phyloP scores from a whole-genome alignment of 2,329 filamentous ascomycete species.

The Xylariaceae sp. region DNA sequence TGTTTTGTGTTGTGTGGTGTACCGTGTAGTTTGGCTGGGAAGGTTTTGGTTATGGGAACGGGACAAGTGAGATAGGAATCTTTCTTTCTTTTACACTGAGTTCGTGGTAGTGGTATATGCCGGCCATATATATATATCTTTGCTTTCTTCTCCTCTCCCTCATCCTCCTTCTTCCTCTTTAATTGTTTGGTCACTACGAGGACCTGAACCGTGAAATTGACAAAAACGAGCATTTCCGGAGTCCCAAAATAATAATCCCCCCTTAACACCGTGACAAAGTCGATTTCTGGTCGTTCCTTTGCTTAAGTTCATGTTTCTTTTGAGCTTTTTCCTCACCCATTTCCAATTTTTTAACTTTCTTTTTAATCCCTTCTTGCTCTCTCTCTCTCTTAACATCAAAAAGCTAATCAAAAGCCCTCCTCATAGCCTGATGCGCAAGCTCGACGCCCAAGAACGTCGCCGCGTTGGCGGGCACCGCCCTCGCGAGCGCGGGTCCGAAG shows the following conservation, averaged over 20 bases:
- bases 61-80: too few relatives aligned
- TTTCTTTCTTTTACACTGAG: too few relatives aligned
- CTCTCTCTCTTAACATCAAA: background rate
- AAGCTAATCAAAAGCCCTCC: constrained; percentile 57
- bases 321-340: background rate
- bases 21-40: too few relatives aligned
- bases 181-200: background rate
- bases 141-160: background rate
- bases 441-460: constrained; percentile 89
- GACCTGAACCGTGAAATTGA: background rate
- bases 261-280: too few relatives aligned
- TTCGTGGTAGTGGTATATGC: too few relatives aligned
- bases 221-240: background rate
- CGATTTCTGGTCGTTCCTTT: too few relatives aligned
- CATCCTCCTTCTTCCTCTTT: background rate
- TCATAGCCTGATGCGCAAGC: constrained; percentile 77
- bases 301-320: too few relatives aligned
- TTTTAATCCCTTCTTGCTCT: background rate
- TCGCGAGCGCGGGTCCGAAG: constrained; percentile 83
- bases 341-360: background rate
- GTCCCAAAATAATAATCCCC: background rate
- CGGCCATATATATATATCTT: too few relatives aligned
- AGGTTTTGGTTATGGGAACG: too few relatives aligned
- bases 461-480: constrained; percentile 93
- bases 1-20: too few relatives aligned